These are phyloP conservation scores for Ilyonectria destructans DNA, from an alignment of 2,329 filamentous ascomycete genomes.

Conservation along the genomic window DNA sequence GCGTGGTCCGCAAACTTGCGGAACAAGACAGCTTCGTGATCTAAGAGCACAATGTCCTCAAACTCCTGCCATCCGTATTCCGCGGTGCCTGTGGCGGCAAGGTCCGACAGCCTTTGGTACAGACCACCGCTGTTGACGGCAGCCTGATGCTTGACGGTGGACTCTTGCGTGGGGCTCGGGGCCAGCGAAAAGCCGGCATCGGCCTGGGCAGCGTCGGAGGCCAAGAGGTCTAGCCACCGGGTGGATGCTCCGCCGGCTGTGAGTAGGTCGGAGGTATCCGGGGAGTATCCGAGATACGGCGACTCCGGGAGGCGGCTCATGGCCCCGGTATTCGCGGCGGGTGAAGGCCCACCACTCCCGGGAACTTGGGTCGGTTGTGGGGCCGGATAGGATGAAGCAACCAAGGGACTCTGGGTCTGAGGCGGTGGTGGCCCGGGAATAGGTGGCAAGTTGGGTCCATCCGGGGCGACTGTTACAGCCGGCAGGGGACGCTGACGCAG, in stretches of 20 bases:
- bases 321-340: slow-evolving; percentile 15
- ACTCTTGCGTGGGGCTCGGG: slow-evolving; percentile 29
- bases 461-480: slow-evolving; percentile 19
- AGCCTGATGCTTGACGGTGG: slow-evolving; percentile 13
- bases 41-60: slow-evolving; percentile 20
- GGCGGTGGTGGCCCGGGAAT: slow-evolving; percentile 18
- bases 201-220: slow-evolving; percentile 31
- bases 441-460: slow-evolving; percentile 13
- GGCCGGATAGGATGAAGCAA: slow-evolving; percentile 13
- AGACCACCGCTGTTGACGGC: slow-evolving; percentile 22
- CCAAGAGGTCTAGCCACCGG: slow-evolving; percentile 30
- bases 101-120: slow-evolving; percentile 24
- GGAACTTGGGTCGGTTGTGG: slow-evolving; percentile 16
- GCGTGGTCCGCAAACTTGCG: slow-evolving; percentile 31
- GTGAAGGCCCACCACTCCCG: slow-evolving; percentile 14
- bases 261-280: slow-evolving; percentile 19
- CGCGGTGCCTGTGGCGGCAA: slow-evolving; percentile 10
- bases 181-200: slow-evolving; percentile 31
- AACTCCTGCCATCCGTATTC: slow-evolving; percentile 29
- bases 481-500: slow-evolving; percentile 17
- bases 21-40: slow-evolving; percentile 29
- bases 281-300: slow-evolving; percentile 26
- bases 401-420: slow-evolving; percentile 9
- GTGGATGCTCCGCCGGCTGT: slow-evolving; percentile 31
- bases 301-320: slow-evolving; percentile 21